Conservation (phyloP, 1,284 basidiomycete species). For the Rhodotorula glutinis region DNA sequence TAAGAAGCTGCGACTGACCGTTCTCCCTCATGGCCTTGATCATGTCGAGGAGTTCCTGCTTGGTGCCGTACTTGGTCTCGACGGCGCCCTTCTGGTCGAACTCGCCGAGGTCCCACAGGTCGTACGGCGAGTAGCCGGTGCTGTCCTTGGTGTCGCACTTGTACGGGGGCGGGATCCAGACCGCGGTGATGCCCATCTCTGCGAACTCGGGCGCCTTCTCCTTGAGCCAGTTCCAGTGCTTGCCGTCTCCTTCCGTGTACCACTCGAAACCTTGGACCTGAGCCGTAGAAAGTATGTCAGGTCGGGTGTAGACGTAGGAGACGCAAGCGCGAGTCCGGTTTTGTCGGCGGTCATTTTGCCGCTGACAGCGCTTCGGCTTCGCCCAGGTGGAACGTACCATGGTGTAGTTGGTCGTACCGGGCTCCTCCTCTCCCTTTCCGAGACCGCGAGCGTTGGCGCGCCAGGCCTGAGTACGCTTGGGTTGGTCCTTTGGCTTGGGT, state of each 20-base stretch:
- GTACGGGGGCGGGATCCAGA: conserved; percentile 58
- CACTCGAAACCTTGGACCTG: conserved; percentile 35
- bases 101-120: conserved; percentile 65
- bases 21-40: conserved; percentile 54
- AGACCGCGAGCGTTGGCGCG: conserved; percentile 20
- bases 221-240: conserved; percentile 78
- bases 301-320: too few relatives aligned
- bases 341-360: too few relatives aligned
- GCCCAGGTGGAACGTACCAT: too few relatives aligned
- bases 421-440: conserved; percentile 29
- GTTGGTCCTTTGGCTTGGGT: neutral
- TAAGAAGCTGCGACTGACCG: conserved; percentile 15
- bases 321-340: too few relatives aligned
- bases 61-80: conserved; percentile 84
- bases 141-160: conserved; percentile 49
- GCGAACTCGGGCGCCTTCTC: conserved; percentile 65
- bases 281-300: too few relatives aligned
- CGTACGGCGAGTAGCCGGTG: conserved; percentile 50
- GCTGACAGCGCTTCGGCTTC: too few relatives aligned
- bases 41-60: conserved; percentile 70
- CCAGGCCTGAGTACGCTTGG: conserved; percentile 9
- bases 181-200: conserved; percentile 75
- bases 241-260: conserved; percentile 54
- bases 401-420: conserved; percentile 31
- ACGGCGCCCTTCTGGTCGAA: conserved; percentile 80